Evolutionary conservation across 2,329 filamentous ascomycete genomes (phyloP).

Genomic region (Aspergillus sp.): DNA sequence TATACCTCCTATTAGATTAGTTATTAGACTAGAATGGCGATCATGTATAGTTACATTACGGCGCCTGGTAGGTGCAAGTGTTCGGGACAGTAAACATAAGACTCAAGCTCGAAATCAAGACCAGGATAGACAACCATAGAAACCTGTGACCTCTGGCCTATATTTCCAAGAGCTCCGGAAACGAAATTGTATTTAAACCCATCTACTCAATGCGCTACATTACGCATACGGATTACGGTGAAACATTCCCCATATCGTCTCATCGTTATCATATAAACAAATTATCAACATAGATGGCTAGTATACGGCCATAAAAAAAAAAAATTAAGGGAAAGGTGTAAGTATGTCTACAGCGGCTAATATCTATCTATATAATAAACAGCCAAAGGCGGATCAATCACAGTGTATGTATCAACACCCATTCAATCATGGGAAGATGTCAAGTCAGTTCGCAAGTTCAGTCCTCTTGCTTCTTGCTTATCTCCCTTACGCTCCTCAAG

Average conservation of each 20-base stretch:
- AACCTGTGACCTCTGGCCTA: too few relatives aligned
- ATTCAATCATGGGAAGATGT: too few relatives aligned
- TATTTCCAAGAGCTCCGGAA: too few relatives aligned
- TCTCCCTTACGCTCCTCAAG: conserved; percentile 59
- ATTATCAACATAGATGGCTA: too few relatives aligned
- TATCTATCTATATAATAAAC: background rate
- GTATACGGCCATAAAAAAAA: background rate
- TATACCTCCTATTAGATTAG: background rate
- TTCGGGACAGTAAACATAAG: background rate
- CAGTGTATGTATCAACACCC: too few relatives aligned
- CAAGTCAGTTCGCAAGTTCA: too few relatives aligned
- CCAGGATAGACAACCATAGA: too few relatives aligned
- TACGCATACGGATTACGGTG: background rate
- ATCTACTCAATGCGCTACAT: background rate
- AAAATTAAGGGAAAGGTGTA: background rate
- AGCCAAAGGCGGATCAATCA: background rate
- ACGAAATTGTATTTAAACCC: too few relatives aligned
- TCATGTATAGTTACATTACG: background rate
- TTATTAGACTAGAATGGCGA: background rate
- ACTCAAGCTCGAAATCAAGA: background rate
- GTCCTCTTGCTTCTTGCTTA: too few relatives aligned
- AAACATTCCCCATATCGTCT: background rate
- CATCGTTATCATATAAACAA: background rate
- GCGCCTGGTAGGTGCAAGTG: background rate
- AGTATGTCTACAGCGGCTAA: background rate